A percentile compares a stretch with the other conserved stretches of the same genome.
Evolutionary conservation across 345 rosid species (phyloP).

Genomic region (Arabidopsis arenosa): DNA sequence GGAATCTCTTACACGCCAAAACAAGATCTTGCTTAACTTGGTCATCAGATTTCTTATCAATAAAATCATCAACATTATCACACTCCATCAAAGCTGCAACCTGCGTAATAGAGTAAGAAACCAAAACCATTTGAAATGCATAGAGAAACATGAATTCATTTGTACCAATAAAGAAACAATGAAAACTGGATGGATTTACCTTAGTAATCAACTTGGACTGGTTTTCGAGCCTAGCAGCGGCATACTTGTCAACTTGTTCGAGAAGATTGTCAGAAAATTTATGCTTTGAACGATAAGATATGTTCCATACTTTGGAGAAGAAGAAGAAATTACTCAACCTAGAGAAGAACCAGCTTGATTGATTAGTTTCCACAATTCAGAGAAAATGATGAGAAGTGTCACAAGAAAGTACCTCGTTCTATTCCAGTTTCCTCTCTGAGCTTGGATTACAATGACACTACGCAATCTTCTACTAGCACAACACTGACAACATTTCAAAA

Average conservation of each 20-base stretch:
- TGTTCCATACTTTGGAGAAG: slow-evolving; percentile 46
- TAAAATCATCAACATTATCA: slow-evolving; percentile 56
- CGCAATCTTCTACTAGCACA: slow-evolving; percentile 50
- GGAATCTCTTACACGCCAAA: slow-evolving; percentile 73
- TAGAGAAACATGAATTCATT: slow-evolving; percentile 23
- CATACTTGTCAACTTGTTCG: slow-evolving; percentile 49
- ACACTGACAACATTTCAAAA: slow-evolving; percentile 46
- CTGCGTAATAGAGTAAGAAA: slow-evolving; percentile 43
- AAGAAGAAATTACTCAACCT: slow-evolving; percentile 55
- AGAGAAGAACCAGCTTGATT: slow-evolving; percentile 26
- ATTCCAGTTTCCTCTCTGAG: slow-evolving; percentile 52
- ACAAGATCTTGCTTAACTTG: slow-evolving; percentile 57
- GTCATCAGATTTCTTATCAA: slow-evolving; percentile 47
- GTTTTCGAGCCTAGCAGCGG: slow-evolving; percentile 45
- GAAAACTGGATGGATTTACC: slow-evolving; percentile 41
- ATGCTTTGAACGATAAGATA: slow-evolving; percentile 58
- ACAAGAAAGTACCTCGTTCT: slow-evolving; percentile 41
- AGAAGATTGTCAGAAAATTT: slow-evolving; percentile 50
- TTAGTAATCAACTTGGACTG: slow-evolving; percentile 57
- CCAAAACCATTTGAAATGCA: not conserved
- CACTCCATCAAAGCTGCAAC: slow-evolving; percentile 61
- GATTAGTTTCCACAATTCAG: slow-evolving; percentile 2
- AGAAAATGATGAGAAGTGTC: too few species aligned
- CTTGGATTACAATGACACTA: slow-evolving; percentile 49
- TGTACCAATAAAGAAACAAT: not conserved